Evolutionary conservation across 1,284 basidiomycete species (phyloP), one percentile per base, ranked within the genome.

Genomic region (Leccinum subrobustum): DNA sequence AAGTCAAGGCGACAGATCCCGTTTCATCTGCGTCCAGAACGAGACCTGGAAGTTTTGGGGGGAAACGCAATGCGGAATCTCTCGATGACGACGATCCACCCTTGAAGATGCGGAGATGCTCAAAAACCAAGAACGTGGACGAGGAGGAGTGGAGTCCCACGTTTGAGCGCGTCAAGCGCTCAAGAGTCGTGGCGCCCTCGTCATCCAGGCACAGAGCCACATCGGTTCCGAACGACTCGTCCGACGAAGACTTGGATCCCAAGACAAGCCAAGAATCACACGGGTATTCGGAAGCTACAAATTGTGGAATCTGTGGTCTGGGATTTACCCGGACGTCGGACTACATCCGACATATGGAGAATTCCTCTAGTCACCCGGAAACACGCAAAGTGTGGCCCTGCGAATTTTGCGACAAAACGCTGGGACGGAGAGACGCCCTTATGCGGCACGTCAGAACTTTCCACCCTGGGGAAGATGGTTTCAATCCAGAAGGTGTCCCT

Each of bases 341-440:
- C 23, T 64, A 64, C 14, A 2, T 60, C 3, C 71, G 69, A 0
- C 69, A 70, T 31, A 25, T 69, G 0, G 58, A 71, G 50, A 73
- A 73, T 9, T 72, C 69, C 1, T 31, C 65, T 0, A 66, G 11
- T 8, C 69, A 70, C 51, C 71, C 69, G 0, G 70, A 72, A 18
- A 70, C 71, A 1, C 68, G 68, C 3, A 72, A 62, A 52, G 16
- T 70, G 31, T 70, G 71, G 71, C 70, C 67, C 1, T 70, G 69
- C 12, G 57, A 59, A 3, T 51, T 62, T 25, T 70, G 69, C 12
- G 48, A 69, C 1, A 61, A 58, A 4, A 11, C 39, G 0, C 39
- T 70, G 14, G 70, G 68, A 23, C 68, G 69, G 3, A 68, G 56
- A 27, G 69, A 70, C 35, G 69, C 69, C 4, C 65, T 73, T 0